phyloP scores from a whole-genome alignment of 129 eudicot species.

The Oenanthe sinensis region DNA sequence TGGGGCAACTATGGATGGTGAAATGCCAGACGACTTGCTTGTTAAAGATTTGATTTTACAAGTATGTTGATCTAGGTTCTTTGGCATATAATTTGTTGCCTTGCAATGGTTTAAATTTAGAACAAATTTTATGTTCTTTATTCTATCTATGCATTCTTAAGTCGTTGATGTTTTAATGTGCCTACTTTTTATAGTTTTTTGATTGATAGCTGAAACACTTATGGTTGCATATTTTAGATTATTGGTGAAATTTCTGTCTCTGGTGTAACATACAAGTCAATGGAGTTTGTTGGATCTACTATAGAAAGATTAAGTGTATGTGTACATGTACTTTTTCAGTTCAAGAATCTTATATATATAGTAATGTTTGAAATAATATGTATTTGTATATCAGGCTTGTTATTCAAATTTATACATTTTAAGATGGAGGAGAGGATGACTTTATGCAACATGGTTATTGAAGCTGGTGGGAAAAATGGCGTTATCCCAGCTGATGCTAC shows the following conservation, averaged over 20 bases:
- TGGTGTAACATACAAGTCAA: conserved; percentile 94
- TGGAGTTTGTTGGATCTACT: conserved; percentile 97
- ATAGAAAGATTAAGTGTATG: conserved; percentile 79
- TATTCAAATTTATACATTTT: no score
- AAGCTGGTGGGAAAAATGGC: no score
- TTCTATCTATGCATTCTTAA: background rate
- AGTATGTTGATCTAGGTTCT: conserved; percentile 33
- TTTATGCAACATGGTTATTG: no score
- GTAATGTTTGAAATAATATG: no score
- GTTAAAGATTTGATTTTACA: conserved; percentile 95
- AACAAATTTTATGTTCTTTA: background rate
- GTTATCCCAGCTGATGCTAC: no score
- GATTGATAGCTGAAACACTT: background rate
- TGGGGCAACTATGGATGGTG: no score
- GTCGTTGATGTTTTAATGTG: background rate
- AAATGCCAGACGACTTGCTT: conserved; percentile 87
- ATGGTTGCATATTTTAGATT: conserved; percentile 37
- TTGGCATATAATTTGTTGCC: background rate
- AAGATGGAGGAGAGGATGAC: no score
- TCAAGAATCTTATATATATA: background rate
- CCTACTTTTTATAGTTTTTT: no score
- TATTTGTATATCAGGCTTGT: no score
- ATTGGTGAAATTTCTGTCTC: conserved; percentile 96
- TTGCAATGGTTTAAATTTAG: background rate
- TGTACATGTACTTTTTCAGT: background rate